Conservation (phyloP, 768 basidiomycete genomes). For the Sutorius australiensis region DNA sequence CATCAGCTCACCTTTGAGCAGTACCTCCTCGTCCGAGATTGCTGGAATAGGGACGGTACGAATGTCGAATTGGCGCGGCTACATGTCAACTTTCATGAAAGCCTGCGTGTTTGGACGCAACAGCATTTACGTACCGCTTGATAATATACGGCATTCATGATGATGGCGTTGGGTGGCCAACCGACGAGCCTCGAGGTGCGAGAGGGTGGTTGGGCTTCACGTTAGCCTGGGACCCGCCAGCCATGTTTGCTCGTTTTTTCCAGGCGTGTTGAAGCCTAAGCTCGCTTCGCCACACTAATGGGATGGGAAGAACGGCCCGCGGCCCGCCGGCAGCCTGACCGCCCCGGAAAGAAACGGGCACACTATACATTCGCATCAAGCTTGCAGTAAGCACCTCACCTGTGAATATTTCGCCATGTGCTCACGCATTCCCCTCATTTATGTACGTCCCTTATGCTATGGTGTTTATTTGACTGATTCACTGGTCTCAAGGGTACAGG, state of each 20-base stretch:
- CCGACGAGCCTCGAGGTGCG: neutral
- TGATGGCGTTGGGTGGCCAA: conserved; percentile 1
- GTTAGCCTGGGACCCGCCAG: conserved; percentile 13
- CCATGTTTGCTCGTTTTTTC: neutral
- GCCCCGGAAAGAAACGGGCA: too few species aligned
- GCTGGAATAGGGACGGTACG: conserved; percentile 49
- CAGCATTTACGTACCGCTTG: conserved; percentile 30
- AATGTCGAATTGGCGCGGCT: conserved; percentile 52
- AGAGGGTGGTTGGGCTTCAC: neutral
- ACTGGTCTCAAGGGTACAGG: conserved; percentile 17
- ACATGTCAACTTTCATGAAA: neutral
- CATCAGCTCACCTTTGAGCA: conserved; percentile 48
- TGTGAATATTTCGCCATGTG: neutral
- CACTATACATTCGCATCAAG: neutral
- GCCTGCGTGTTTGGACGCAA: neutral
- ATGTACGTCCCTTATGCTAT: conserved; percentile 3
- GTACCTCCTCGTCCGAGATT: conserved; percentile 51
- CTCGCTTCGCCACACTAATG: neutral
- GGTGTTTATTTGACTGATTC: neutral
- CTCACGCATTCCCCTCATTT: conserved; percentile 9
- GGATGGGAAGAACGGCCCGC: neutral
- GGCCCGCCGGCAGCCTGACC: neutral
- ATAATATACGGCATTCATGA: conserved; percentile 51
- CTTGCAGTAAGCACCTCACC: neutral
- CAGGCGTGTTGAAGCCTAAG: neutral